phyloP scores from a whole-genome alignment of 441 rosid species.

The Mallotus repandus region DNA sequence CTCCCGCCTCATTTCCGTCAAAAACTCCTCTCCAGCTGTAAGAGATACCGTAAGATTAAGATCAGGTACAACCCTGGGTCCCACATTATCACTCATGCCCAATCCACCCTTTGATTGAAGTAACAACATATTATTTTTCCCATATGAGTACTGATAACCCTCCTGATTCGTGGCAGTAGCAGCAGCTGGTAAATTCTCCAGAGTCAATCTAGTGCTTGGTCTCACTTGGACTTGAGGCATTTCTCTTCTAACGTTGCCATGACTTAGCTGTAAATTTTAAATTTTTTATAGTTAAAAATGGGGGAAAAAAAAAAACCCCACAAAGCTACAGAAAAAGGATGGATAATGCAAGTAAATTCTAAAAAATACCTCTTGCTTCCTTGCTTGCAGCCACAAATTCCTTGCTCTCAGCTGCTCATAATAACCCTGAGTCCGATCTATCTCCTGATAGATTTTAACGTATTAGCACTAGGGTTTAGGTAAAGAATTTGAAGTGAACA shows the following conservation, averaged over 20 bases:
- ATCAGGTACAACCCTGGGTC: constrained; percentile 22
- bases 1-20: background rate
- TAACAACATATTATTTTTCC: background rate
- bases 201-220: background rate
- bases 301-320: background rate
- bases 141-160: background rate
- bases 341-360: background rate
- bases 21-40: background rate
- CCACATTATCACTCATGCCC: constrained; percentile 13
- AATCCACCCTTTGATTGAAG: constrained; percentile 9
- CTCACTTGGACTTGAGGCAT: background rate
- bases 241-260: constrained; percentile 6
- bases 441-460: constrained; percentile 24
- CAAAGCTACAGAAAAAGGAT: background rate
- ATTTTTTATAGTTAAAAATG: background rate
- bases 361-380: constrained; percentile 26
- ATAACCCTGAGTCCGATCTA: constrained; percentile 12
- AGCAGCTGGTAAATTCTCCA: constrained; percentile 1
- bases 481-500: no score
- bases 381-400: constrained; percentile 27
- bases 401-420: constrained; percentile 14
- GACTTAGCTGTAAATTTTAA: constrained; percentile 15
- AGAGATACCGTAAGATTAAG: constrained; percentile 23
- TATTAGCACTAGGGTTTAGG: background rate
- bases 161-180: background rate